phyloP scores from a whole-genome alignment of 805 yeast species.

The Limtongia smithiae region DNA sequence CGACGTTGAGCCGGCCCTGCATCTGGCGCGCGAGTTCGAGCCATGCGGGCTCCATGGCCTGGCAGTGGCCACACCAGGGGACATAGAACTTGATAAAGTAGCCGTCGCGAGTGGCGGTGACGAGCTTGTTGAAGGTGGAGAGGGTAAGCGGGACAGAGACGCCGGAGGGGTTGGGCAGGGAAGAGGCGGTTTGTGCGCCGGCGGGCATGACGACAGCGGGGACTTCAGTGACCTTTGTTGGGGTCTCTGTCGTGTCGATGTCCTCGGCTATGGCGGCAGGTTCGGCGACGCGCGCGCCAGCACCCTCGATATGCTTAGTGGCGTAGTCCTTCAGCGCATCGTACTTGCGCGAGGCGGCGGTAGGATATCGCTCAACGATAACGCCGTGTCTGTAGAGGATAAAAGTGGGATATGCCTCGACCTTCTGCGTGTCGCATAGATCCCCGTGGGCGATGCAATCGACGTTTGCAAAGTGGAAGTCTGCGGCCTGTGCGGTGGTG shows the following conservation, averaged over 20 bases:
- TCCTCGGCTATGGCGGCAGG: constrained; percentile 6
- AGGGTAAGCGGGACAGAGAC: constrained; percentile 34
- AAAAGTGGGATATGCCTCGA: constrained; percentile 66
- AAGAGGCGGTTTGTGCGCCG: constrained; percentile 3
- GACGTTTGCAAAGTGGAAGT: constrained; percentile 63
- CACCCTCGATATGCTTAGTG: constrained; percentile 1
- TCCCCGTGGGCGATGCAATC: constrained; percentile 87
- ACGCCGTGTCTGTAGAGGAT: constrained; percentile 51
- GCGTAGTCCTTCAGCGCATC: constrained; percentile 22
- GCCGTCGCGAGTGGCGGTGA: constrained; percentile 35
- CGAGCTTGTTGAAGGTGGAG: constrained; percentile 32
- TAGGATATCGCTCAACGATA: constrained; percentile 30
- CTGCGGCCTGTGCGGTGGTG: constrained; percentile 45
- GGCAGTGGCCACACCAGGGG: constrained; percentile 43
- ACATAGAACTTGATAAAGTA: constrained; percentile 44
- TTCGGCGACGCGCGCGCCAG: background rate
- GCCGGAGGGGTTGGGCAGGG: constrained; percentile 38
- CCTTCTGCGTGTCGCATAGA: constrained; percentile 65
- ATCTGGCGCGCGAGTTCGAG: constrained; percentile 35
- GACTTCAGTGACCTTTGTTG: constrained; percentile 9
- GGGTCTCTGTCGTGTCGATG: background rate
- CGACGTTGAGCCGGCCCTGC: constrained; percentile 39
- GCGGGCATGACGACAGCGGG: constrained; percentile 9
- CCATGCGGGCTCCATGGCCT: constrained; percentile 40
- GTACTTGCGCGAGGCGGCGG: constrained; percentile 10